These are phyloP conservation scores for Suillus cothurnatus DNA, from an alignment of 768 basidiomycete genomes.

Conservation along the genomic window DNA sequence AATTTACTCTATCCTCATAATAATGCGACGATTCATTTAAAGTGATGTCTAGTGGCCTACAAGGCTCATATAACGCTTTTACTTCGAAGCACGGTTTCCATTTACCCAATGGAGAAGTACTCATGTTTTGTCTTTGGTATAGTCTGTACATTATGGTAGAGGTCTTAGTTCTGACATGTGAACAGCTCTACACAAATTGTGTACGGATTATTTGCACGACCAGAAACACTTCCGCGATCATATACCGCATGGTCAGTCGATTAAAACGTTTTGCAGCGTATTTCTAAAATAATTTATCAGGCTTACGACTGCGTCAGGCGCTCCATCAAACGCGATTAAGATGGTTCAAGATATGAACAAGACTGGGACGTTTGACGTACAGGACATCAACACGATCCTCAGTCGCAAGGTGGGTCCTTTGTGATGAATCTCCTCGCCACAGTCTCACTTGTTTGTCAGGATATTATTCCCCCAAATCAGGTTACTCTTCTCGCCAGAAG, in stretches of 20 bases:
- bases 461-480: constrained; percentile 55
- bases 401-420: constrained; percentile 43
- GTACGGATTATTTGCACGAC: constrained; percentile 74
- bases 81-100: constrained; percentile 65
- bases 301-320: constrained; percentile 71
- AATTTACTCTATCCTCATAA: neutral
- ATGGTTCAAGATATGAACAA: constrained; percentile 67
- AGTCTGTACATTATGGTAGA: constrained; percentile 4
- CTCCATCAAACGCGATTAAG: constrained; percentile 55
- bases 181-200: constrained; percentile 82
- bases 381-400: constrained; percentile 58
- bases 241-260: constrained; percentile 68
- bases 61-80: constrained; percentile 85
- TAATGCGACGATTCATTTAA: neutral
- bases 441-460: constrained; percentile 35
- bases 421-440: neutral
- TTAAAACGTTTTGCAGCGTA: neutral
- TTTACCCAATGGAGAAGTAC: constrained; percentile 81
- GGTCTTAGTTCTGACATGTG: constrained; percentile 1
- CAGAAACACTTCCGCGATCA: constrained; percentile 81
- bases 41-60: constrained; percentile 64
- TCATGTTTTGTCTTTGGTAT: constrained; percentile 79
- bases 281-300: constrained; percentile 38
- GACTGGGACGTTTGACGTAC: constrained; percentile 54
- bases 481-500: constrained; percentile 48